Conservation (phyloP, 164 flowering plant species). For the Tetrastigma voinierianum region DNA sequence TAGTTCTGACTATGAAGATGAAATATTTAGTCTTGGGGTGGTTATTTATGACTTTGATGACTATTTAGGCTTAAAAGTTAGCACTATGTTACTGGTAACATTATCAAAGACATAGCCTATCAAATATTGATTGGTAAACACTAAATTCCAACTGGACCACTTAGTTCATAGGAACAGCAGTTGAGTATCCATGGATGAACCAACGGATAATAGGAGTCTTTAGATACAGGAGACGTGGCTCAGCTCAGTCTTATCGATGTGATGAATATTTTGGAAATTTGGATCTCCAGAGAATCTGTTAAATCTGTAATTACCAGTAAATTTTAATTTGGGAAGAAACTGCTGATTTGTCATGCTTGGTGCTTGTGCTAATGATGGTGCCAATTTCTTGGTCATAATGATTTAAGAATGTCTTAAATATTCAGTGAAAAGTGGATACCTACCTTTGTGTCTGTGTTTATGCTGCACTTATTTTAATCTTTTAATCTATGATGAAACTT, state of each 20-base stretch:
- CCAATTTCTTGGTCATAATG: not conserved
- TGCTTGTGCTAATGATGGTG: not conserved
- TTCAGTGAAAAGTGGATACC: not conserved
- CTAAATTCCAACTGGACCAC: not conserved
- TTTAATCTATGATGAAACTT: not conserved
- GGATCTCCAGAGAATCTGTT: not conserved
- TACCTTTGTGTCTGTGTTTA: not conserved
- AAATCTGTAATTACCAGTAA: not conserved
- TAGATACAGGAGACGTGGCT: not conserved
- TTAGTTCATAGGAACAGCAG: not conserved
- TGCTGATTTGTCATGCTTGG: not conserved
- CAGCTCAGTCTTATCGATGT: not conserved
- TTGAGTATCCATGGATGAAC: not conserved
- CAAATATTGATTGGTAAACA: not conserved
- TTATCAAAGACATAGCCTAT: not conserved
- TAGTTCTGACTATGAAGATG: too few species aligned
- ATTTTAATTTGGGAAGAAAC: not conserved
- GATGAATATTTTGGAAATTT: not conserved
- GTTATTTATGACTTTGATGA: too few species aligned
- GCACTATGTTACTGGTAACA: too few species aligned
- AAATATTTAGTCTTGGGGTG: too few species aligned
- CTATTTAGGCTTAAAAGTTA: too few species aligned
- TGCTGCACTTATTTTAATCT: conserved; percentile 1
- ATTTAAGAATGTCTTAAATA: not conserved
- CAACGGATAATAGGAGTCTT: not conserved